phyloP scores from a whole-genome alignment of 2,329 filamentous ascomycete species.

The Fusarium sp. region DNA sequence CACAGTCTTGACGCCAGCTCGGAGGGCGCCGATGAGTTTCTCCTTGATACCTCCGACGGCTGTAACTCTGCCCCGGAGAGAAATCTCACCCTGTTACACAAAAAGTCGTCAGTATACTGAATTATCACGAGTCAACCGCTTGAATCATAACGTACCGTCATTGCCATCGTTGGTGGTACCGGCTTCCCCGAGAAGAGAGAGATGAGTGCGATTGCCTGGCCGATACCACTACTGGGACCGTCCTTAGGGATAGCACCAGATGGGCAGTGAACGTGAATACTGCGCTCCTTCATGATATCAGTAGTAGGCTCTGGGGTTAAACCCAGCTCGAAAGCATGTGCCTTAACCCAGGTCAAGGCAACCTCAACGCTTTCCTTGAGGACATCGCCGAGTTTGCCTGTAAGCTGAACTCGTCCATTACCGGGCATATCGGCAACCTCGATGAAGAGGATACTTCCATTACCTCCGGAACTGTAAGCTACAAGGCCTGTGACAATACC shows the following conservation, averaged over 20 bases:
- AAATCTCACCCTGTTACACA: constrained; percentile 70
- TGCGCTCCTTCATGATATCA: constrained; percentile 95
- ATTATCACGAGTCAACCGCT: constrained; percentile 32
- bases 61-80: constrained; percentile 87
- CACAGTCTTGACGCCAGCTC: constrained; percentile 95
- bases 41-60: constrained; percentile 98
- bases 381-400: constrained; percentile 94
- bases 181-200: constrained; percentile 87
- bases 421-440: constrained; percentile 98
- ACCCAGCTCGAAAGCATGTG: constrained; percentile 90
- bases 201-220: constrained; percentile 92
- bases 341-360: constrained; percentile 95
- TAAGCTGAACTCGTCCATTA: constrained; percentile 89
- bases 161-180: constrained; percentile 91
- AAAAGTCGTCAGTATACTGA: constrained; percentile 41
- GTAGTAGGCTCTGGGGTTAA: constrained; percentile 82
- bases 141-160: constrained; percentile 73
- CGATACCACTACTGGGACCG: constrained; percentile 85
- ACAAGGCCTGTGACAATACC: constrained; percentile 97
- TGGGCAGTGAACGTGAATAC: constrained; percentile 95
- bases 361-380: constrained; percentile 98
- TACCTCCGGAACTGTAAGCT: constrained; percentile 90
- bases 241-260: constrained; percentile 96
- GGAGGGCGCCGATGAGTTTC: constrained; percentile 93
- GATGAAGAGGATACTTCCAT: constrained; percentile 97